Evolutionary conservation across 2,329 filamentous ascomycete genomes (phyloP), one percentile per base, ranked within the genome.

Genomic region (Xylariaceae sp.): DNA sequence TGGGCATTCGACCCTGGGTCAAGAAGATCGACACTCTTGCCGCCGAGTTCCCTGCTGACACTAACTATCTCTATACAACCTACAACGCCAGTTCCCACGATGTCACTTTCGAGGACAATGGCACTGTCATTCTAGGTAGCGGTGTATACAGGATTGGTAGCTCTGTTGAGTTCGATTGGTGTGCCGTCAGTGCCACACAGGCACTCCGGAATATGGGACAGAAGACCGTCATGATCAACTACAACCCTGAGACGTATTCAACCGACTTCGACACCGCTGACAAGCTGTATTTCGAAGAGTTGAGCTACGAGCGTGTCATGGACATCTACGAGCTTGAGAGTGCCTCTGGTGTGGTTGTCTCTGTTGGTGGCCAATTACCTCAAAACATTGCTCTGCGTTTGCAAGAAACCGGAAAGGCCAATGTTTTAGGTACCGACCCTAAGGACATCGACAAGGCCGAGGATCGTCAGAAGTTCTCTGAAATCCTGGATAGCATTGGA

Each of bases 91-190:
- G 88, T 14, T 86, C 88, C 14, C 92, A 97, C 73, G 94, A 97
- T 70, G 88, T 97, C 43, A 86, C 82, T 12, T 97, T 99, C 58
- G 87, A 96, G 58, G 92, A 97, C 67, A 87, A 95, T 60, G 91
- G 92, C 55, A 88, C 85, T 41, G 74, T 99, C 48, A 86, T 97
- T 51, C 82, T 99, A 12, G 94, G 94, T 53, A 92, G 87, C 66
- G 94, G 94, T 72, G 94, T 97, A 18, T 99, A 99, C 80, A 85
- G 94, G 67, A 99, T 97, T 67, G 94, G 94, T 64, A 92, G 87
- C 73, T 96, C 91, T 6, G 94, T 99, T 45, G 94, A 99, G 72
- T 99, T 99, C 67, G 92, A 99, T 72, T 97, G 92, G 92, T 97
- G 92, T 68, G 90, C 91, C 56, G 90, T 96, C 54, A 94, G 90